Base-by-base conservation (phyloP, 306 rosid species). In the Vicia faba region DNA sequence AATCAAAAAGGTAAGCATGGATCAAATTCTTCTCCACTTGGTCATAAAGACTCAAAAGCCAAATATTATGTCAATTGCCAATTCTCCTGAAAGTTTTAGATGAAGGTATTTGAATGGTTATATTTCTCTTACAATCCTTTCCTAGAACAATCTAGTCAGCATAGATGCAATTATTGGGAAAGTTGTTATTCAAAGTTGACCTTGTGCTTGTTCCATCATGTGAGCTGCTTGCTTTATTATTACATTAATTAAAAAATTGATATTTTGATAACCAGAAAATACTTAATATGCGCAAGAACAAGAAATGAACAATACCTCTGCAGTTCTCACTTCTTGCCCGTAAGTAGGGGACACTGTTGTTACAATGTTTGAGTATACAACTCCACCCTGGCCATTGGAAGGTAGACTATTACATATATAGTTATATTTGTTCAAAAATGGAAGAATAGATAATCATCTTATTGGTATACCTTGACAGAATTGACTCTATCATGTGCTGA, bases 261-360 rank as follows among this genome's bases (percentile, higher is more conserved):
- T 71, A 66, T 49, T 72, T 68, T 40, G 36, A 67, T 40, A 58
- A 57, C 23, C 23, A 51, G 33, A 53, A 54, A 60, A 57, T 62
- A 35, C 25, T 28, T 26, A 51, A 61, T 45, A 72, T 72, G 50
- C 64, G 66, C 64, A 74, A 40, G 69, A 79, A 62, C 49, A 66
- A 62, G 51, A 78, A 56, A 63, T 44, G 72, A 61, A 62, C 48
- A 81, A 49, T 85, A 93, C 99, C 99, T 93, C 95, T 26, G 95
- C 77, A 77, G 88, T 88, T 77, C 82, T 91, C 75, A 90, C 96
- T 83, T 93, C 99, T 78, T 90, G 96, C 14, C 97, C 97, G 38
- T 93, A 90, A 73, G 96, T 90, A 53, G 96, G 97, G 25, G 99
- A 93, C 48, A 93, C 99, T 51, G 99, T 93, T 58, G 99, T 93